A percentile compares a stretch with the other conserved stretches of the same genome.
Conservation (phyloP, 1,284 basidiomycete species). For the Cryptococcus jaspeensis region DNA sequence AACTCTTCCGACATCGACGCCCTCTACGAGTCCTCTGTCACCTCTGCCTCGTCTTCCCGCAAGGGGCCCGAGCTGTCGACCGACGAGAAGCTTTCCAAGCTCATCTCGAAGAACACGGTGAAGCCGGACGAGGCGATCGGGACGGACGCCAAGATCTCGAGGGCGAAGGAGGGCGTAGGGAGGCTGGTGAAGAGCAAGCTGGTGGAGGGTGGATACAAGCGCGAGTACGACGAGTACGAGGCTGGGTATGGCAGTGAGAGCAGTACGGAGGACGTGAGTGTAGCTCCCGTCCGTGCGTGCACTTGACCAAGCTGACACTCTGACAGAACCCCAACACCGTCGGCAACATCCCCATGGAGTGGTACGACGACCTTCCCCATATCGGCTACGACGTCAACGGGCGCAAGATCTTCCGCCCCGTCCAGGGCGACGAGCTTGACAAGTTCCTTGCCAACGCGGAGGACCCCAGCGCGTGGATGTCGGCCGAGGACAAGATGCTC, state of each 20-base stretch:
- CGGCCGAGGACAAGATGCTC: constrained; percentile 84
- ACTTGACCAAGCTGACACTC: neutral
- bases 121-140: constrained; percentile 48
- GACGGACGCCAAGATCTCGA: constrained; percentile 43
- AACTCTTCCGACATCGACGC: constrained; percentile 52
- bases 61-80: constrained; percentile 13
- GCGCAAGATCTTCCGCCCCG: constrained; percentile 89
- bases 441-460: constrained; percentile 94
- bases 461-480: constrained; percentile 88
- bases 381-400: constrained; percentile 96
- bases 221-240: constrained; percentile 91
- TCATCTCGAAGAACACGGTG: constrained; percentile 44
- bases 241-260: constrained; percentile 96
- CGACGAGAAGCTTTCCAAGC: constrained; percentile 34
- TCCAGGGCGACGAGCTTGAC: constrained; percentile 94
- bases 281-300: neutral
- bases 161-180: constrained; percentile 47
- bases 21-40: constrained; percentile 35
- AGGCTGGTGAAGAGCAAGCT: constrained; percentile 42
- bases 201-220: constrained; percentile 81
- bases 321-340: constrained; percentile 86
- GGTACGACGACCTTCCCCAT: constrained; percentile 99
- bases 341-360: constrained; percentile 93
- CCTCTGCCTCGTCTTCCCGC: constrained; percentile 17
- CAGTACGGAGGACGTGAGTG: constrained; percentile 88